Percentiles rank a stretch among this genome's conserved stretches.
phyloP scores from a whole-genome alignment of 2,329 filamentous ascomycete genomes.

The Cadophora sp. region DNA sequence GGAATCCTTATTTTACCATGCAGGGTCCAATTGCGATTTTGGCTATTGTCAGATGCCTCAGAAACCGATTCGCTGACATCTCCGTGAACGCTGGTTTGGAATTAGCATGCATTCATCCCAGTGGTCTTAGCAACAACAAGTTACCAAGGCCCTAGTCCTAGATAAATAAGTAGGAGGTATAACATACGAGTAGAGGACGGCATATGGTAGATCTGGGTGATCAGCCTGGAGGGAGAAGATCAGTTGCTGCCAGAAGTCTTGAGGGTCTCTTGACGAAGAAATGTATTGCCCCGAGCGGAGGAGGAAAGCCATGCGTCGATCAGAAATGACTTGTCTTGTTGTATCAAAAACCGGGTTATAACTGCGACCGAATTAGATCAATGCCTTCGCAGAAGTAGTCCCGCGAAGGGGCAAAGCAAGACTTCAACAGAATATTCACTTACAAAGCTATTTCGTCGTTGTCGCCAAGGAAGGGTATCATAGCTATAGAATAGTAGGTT shows the following conservation, averaged over 20 bases:
- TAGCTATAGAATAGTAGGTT: constrained; percentile 44
- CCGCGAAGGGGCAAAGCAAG: not conserved
- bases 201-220: constrained; percentile 45
- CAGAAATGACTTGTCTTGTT: constrained; percentile 36
- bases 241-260: constrained; percentile 46
- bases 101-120: too few species aligned
- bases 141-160: too few species aligned
- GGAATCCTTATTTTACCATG: constrained; percentile 34
- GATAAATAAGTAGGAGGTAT: too few species aligned
- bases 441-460: constrained; percentile 35
- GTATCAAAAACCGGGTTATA: constrained; percentile 38
- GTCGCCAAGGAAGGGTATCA: constrained; percentile 35
- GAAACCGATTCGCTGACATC: constrained; percentile 37
- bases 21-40: constrained; percentile 33
- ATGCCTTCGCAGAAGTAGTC: not conserved
- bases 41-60: constrained; percentile 31
- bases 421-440: constrained; percentile 7
- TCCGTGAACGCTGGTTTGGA: constrained; percentile 30
- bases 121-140: too few species aligned
- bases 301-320: constrained; percentile 48
- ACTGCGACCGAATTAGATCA: constrained; percentile 14
- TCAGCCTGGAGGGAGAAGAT: constrained; percentile 39
- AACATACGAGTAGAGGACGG: constrained; percentile 43
- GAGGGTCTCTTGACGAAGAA: constrained; percentile 40
- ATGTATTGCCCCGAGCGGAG: constrained; percentile 48